Conservation (phyloP, 352 stramenopile species). For the Globisporangium echinulatum region DNA sequence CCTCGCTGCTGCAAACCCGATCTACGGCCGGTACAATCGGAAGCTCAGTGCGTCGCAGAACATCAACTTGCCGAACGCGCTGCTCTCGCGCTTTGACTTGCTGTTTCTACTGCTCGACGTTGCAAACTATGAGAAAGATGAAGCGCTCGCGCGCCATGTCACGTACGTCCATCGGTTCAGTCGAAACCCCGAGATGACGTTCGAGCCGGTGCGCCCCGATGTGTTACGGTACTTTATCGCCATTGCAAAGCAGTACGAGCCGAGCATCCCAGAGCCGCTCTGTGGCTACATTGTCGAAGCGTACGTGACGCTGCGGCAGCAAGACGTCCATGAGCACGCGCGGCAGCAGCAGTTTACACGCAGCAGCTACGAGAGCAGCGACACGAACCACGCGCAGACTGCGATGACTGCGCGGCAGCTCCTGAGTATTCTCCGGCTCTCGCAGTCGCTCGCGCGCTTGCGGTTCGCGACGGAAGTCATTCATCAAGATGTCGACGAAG, state of each 20-base stretch:
- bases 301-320: conserved; percentile 95
- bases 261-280: conserved; percentile 88
- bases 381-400: conserved; percentile 90
- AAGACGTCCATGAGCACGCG: conserved; percentile 84
- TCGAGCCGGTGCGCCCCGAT: conserved; percentile 88
- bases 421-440: conserved; percentile 97
- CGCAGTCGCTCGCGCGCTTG: conserved; percentile 94
- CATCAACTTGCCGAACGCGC: conserved; percentile 99
- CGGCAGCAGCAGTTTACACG: conserved; percentile 56
- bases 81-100: conserved; percentile 99
- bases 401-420: conserved; percentile 98
- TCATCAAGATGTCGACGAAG: conserved; percentile 97
- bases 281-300: conserved; percentile 98
- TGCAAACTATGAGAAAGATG: conserved; percentile 90
- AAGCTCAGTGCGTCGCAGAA: conserved; percentile 91
- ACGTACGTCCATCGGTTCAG: conserved; percentile 90
- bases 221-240: conserved; percentile 89
- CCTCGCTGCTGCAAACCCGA: conserved; percentile 98
- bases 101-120: conserved; percentile 98
- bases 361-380: conserved; percentile 23
- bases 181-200: conserved; percentile 88
- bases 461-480: conserved; percentile 95
- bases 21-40: conserved; percentile 91
- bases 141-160: conserved; percentile 88
- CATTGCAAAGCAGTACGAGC: conserved; percentile 84